Evolutionary conservation across 1,284 basidiomycete species (phyloP).

Genomic region (Malassezia furfur): DNA sequence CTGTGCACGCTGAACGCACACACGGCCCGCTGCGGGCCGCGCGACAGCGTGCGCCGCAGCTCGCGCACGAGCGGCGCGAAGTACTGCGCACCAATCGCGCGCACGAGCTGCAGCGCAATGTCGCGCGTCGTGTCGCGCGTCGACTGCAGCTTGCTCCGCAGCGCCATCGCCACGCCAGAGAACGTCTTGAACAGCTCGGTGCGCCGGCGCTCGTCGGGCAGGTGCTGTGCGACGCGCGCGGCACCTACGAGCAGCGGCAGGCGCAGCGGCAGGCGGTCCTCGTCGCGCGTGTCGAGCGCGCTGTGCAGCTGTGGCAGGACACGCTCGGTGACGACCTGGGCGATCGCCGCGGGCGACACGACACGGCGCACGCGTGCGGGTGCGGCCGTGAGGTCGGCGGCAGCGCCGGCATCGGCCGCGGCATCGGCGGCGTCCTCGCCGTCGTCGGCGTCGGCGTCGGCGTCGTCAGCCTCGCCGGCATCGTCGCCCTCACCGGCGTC

Average conservation of each 20-base stretch:
- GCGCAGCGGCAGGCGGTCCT: conserved; percentile 62
- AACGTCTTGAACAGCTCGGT: conserved; percentile 67
- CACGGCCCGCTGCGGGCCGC: conserved; percentile 89
- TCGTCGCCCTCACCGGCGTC: conserved; percentile 20
- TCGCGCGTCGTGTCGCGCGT: conserved; percentile 80
- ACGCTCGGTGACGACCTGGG: conserved; percentile 14
- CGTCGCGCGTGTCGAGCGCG: conserved; percentile 59
- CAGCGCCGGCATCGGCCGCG: conserved; percentile 11
- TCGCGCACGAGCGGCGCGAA: conserved; percentile 69
- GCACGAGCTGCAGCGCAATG: conserved; percentile 71
- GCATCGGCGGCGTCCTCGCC: background rate
- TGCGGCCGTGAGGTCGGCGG: background rate
- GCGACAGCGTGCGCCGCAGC: conserved; percentile 67
- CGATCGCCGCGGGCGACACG: background rate
- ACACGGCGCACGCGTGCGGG: background rate
- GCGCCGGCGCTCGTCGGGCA: conserved; percentile 57
- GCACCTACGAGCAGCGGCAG: conserved; percentile 76
- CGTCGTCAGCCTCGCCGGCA: conserved; percentile 8
- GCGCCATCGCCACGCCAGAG: conserved; percentile 73
- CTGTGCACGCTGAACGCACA: conserved; percentile 77
- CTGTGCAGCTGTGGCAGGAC: conserved; percentile 42
- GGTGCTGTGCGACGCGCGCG: conserved; percentile 68
- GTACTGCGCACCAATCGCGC: conserved; percentile 65
- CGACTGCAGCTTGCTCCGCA: conserved; percentile 86
- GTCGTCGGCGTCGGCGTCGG: background rate